Evolutionary conservation across 2,329 filamentous ascomycete species (phyloP), one percentile per base, ranked within the genome.

Genomic region (Sordariomycetes sp.): DNA sequence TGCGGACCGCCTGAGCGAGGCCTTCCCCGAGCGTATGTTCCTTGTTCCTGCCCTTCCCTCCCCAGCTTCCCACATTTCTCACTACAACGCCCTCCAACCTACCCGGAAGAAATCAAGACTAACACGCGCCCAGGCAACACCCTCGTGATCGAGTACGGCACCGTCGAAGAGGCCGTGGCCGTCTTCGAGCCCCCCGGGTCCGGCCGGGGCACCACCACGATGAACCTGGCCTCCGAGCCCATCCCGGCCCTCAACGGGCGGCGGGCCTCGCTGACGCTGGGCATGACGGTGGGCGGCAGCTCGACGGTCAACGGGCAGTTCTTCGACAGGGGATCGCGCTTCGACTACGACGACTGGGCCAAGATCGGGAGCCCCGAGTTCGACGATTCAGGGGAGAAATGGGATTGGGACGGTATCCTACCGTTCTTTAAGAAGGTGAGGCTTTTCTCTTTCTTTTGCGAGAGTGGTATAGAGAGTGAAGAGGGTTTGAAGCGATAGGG

Each of bases 1-100:
- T 48, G 82, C 83, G 1, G 81, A 85, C 68, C 79, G 60, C 8
- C 57, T 63, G 2, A 83, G 82, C 35, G 81, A 86, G 67, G 59
- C 63, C 8, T 58, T 58, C 25, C 56, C 56, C 8, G 35, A 53
- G 16, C 56, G 56, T 58, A 53, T 5, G 56, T 55, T 25, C 37
- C 28, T 20, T 54, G 11, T 5, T 18, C 20, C 22, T 24, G 51
- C 22, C 14, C 10, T 20, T 28, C 22, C 22, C 20, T 50, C 18
- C 28, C 55, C 7, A 6, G 4, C 6, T n/a, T 11, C n/a, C 20
- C 20, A 3, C n/a, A 8, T 24, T 50, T 3, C 20, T 24, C 46
- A 24, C 46, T 24, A 12, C 22, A 3, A 50, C 20, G 18, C 46
- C 18, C 37, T 40, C 18, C 5, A 18, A 32, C 4, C 4, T 8